Percentiles rank a stretch among this genome's conserved stretches.
Evolutionary conservation across 2,329 filamentous ascomycete genomes (phyloP).

Genomic region (Aspergillus jensenii): DNA sequence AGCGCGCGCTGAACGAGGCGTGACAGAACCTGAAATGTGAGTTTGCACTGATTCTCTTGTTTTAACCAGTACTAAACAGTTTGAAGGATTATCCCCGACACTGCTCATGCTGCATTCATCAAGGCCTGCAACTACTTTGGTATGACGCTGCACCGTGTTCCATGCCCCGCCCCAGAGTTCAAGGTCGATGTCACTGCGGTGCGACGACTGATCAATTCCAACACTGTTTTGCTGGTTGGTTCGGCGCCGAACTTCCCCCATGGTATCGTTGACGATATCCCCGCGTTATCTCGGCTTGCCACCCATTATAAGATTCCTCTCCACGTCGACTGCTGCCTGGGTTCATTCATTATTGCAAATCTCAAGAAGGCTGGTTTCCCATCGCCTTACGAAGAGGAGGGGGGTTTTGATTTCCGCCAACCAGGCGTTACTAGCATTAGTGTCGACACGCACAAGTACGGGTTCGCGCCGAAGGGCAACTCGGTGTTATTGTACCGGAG

Average conservation of each 20-base stretch:
- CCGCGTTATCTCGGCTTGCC: conserved; percentile 78
- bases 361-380: conserved; percentile 87
- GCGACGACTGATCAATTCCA: conserved; percentile 83
- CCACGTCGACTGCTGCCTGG: conserved; percentile 96
- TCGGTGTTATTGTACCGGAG: conserved; percentile 89
- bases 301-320: conserved; percentile 76
- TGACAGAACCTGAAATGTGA: conserved; percentile 93
- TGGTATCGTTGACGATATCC: conserved; percentile 95
- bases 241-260: conserved; percentile 98
- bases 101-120: conserved; percentile 92
- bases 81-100: conserved; percentile 82
- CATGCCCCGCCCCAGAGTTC: conserved; percentile 80
- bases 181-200: conserved; percentile 79
- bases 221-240: conserved; percentile 90
- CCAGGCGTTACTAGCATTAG: conserved; percentile 94
- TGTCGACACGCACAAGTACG: conserved; percentile 98
- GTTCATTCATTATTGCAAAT: conserved; percentile 91
- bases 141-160: conserved; percentile 87
- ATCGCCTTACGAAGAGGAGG: conserved; percentile 60
- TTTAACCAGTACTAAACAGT: conserved; percentile 18
- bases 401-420: conserved; percentile 88
- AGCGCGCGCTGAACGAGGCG: conserved; percentile 77
- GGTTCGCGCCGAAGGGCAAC: conserved; percentile 97
- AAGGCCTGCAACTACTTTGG: conserved; percentile 96
- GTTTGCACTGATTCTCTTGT: conserved; percentile 26